Percentiles rank a stretch among this genome's conserved stretches.
Conservation (phyloP, 2,329 filamentous ascomycete species). For the Lizonia empirigonia region DNA sequence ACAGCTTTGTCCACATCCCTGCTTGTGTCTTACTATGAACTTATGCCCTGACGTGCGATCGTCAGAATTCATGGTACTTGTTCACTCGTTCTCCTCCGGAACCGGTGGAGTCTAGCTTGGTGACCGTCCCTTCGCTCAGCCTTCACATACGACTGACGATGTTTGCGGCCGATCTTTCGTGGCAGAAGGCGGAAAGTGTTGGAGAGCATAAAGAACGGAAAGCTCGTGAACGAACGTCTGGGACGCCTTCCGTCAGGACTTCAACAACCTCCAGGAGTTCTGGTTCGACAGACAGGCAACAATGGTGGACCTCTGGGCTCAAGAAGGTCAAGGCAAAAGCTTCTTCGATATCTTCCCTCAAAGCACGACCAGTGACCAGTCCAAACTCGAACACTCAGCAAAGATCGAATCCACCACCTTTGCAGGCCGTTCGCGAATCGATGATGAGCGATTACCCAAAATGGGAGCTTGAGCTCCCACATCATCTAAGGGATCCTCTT, state of each 20-base stretch:
- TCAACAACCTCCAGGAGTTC: conserved; percentile 36
- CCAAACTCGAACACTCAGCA: conserved; percentile 5
- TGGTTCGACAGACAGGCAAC: conserved; percentile 31
- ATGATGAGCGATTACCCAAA: conserved; percentile 11
- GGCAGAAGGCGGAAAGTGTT: conserved; percentile 46
- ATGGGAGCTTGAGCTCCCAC: conserved; percentile 13
- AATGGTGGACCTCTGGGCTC: conserved; percentile 43
- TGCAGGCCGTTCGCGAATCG: conserved; percentile 11
- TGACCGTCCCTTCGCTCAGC: conserved; percentile 16
- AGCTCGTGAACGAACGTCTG: conserved; percentile 32
- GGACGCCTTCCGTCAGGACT: conserved; percentile 35
- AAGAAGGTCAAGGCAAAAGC: conserved; percentile 38
- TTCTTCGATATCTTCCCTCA: conserved; percentile 6
- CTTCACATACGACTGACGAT: conserved; percentile 29
- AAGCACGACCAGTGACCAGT: conserved; percentile 12
- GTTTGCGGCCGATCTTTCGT: conserved; percentile 49
- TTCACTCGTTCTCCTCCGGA: conserved; percentile 22
- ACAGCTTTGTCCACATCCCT: conserved; percentile 28
- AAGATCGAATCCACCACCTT: background rate
- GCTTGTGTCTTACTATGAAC: conserved; percentile 28
- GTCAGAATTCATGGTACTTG: conserved; percentile 19
- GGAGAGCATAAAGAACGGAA: conserved; percentile 47
- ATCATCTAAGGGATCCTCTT: conserved; percentile 32
- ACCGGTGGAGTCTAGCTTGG: conserved; percentile 25
- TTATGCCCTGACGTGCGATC: conserved; percentile 26